phyloP scores from a whole-genome alignment of 176 grass and related monocot species.

The Coix lacrymajobi region DNA sequence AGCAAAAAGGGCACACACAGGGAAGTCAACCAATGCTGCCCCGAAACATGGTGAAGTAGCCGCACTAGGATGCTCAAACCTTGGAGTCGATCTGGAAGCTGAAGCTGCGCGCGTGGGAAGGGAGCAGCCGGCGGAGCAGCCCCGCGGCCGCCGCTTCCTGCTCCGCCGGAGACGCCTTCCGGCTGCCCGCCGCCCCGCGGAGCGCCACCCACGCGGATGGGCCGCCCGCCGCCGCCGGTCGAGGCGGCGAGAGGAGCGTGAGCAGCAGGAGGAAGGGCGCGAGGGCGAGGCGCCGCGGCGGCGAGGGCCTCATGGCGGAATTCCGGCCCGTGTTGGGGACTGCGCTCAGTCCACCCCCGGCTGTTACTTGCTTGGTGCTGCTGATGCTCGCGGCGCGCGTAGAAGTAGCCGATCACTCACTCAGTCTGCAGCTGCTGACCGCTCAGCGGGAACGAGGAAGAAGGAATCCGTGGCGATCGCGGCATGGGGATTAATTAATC shows the following conservation, averaged over 20 bases:
- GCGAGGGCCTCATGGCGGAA: conserved; percentile 23
- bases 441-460: not conserved
- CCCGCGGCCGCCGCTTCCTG: conserved; percentile 50
- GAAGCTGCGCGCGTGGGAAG: conserved; percentile 61
- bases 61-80: conserved; percentile 17
- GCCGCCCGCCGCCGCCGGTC: not conserved
- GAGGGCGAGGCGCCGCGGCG: not conserved
- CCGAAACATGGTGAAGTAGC: not conserved
- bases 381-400: not conserved
- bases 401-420: not conserved
- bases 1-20: not conserved
- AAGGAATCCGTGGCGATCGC: not conserved
- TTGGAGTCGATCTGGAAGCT: conserved; percentile 72
- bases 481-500: not conserved
- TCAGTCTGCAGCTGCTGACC: not conserved
- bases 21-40: not conserved
- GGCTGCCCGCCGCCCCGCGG: conserved; percentile 13
- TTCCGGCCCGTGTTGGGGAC: not conserved
- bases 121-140: conserved; percentile 65
- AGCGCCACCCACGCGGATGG: conserved; percentile 17
- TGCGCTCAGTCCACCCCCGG: not conserved
- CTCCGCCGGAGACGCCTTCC: conserved; percentile 41
- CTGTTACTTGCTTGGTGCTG: not conserved
- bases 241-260: conserved; percentile 3
- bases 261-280: conserved; percentile 23